Evolutionary conservation across 1,284 basidiomycete species (phyloP), one percentile per base, ranked within the genome.

Genomic region (Irpex rosettiformis): DNA sequence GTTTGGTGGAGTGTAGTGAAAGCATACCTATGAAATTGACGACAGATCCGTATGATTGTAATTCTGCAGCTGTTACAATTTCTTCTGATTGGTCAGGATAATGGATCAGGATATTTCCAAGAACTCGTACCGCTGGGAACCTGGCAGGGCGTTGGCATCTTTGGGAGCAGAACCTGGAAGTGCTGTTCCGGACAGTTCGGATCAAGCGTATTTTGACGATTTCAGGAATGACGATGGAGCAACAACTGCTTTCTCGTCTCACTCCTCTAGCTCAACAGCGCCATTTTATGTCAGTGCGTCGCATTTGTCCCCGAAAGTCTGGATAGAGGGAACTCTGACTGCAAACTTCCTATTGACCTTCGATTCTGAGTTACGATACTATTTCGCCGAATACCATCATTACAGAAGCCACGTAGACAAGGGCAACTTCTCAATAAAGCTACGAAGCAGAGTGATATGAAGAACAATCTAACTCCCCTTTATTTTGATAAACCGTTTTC

Each of bases 11-110:
- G 21, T 61, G 70, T 24, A 60, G 57, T 52, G 66, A 69, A 64
- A 58, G 54, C 28, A 60, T 72, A 10, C 65, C 69, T 1, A 52
- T 72, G 11, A 65, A 61, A 27, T 60, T 72, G 28, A 69, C 70
- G 11, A 68, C 70, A 48, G 67, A 70, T 52, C 53, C 66, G 45
- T 60, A 59, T 45, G 43, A 45, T 16, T 65, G 63, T 28, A 47
- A 56, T 11, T 56, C 61, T 30, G 61, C 59, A 8, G 66, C 62
- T n/a, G 33, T 64, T 4, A 51, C 62, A 28, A 58, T 69, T 7
- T 63, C 61, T 24, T 51, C 48, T 25, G 49, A 64, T 42, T 27
- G 18, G 56, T 45, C 40, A 47, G 48, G 33, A 33, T 54, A 25
- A 51, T 45, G 18, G 18, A 45, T 45, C n/a, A 45, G 43, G 21